These are phyloP conservation scores for Colletotrichum neosansevieriae DNA, from an alignment of 2,329 filamentous ascomycete species.

Conservation along the genomic window DNA sequence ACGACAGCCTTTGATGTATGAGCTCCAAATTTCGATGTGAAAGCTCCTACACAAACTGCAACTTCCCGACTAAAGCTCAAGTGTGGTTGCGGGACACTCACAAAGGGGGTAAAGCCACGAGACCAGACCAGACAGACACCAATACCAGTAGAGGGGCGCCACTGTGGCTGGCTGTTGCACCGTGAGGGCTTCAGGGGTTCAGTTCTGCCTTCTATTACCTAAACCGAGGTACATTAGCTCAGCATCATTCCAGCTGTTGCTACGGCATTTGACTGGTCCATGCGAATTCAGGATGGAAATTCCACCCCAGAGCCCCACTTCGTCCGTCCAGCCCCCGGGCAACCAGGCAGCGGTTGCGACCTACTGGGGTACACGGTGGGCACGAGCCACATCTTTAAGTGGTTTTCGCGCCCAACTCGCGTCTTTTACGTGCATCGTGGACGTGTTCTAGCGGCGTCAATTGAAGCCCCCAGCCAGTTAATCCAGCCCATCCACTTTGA, in stretches of 20 bases:
- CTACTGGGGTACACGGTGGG: constrained; percentile 40
- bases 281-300: constrained; percentile 26
- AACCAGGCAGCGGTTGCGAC: constrained; percentile 24
- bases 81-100: too few relatives aligned
- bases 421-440: constrained; percentile 43
- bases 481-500: constrained; percentile 21
- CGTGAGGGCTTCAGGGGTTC: neutral
- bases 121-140: constrained; percentile 10
- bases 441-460: constrained; percentile 36
- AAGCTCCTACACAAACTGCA: too few relatives aligned
- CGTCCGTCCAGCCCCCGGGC: constrained; percentile 32
- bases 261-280: constrained; percentile 20
- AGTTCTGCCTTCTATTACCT: neutral
- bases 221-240: constrained; percentile 5
- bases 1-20: too few relatives aligned
- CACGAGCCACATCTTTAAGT: constrained; percentile 42
- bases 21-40: too few relatives aligned
- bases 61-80: too few relatives aligned
- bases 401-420: constrained; percentile 41
- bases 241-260: constrained; percentile 11
- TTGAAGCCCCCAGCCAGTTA: constrained; percentile 36
- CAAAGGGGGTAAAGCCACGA: neutral
- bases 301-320: constrained; percentile 27
- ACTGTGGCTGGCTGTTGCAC: constrained; percentile 15
- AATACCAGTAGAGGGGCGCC: constrained; percentile 13